Percentiles rank a stretch among this genome's conserved stretches.
These are phyloP conservation scores for Diaporthe nobilis DNA, from an alignment of 2,329 filamentous ascomycete genomes.

Conservation along the genomic window DNA sequence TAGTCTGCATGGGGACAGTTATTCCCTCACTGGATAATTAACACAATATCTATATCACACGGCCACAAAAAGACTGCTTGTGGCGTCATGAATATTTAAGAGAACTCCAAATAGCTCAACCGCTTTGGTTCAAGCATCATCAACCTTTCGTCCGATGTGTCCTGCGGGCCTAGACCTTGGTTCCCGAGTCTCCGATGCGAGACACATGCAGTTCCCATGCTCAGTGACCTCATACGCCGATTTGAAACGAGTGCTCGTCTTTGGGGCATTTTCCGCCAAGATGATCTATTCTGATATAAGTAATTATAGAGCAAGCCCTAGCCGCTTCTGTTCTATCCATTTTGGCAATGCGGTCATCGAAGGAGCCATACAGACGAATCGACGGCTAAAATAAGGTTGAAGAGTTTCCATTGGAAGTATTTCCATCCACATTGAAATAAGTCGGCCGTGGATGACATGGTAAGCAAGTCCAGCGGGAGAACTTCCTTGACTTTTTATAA, in stretches of 20 bases:
- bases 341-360: neutral
- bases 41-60: no score
- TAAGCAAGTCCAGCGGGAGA: neutral
- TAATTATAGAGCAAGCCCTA: neutral
- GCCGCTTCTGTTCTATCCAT: slow-evolving; percentile 9
- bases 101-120: neutral
- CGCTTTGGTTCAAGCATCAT: neutral
- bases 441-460: neutral
- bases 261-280: neutral
- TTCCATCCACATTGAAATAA: neutral
- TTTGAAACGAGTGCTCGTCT: neutral
- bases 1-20: neutral
- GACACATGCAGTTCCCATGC: neutral
- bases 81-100: neutral
- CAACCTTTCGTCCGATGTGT: neutral
- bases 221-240: neutral
- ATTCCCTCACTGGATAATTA: no score
- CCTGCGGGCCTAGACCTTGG: neutral
- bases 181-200: neutral
- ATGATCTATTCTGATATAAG: neutral
- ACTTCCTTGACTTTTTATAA: neutral
- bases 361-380: neutral
- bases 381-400: neutral
- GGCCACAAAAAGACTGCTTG: no score
- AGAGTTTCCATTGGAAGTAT: neutral